Evolutionary conservation across 2,329 filamentous ascomycete species (phyloP).

Genomic region (Didymella keratinophila): DNA sequence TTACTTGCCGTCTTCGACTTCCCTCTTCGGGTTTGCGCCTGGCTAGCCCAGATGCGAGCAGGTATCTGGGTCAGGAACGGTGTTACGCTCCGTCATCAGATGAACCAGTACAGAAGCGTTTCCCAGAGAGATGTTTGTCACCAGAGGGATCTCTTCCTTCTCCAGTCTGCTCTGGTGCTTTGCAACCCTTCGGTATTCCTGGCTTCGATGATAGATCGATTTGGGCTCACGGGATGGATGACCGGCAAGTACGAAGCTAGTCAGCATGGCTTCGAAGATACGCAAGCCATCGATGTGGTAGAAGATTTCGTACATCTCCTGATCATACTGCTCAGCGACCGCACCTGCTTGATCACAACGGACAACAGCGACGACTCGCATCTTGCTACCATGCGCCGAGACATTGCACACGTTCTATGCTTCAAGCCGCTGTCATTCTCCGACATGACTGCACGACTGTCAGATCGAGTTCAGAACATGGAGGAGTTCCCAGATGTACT

Average conservation of each 20-base stretch:
- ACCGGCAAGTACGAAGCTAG: slow-evolving; percentile 77
- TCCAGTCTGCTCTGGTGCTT: slow-evolving; percentile 89
- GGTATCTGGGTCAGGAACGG: slow-evolving; percentile 99
- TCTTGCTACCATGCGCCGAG: slow-evolving; percentile 77
- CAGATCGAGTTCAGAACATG: slow-evolving; percentile 87
- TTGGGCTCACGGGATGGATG: slow-evolving; percentile 87
- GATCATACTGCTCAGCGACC: slow-evolving; percentile 88
- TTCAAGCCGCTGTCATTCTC: slow-evolving; percentile 97
- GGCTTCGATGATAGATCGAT: slow-evolving; percentile 89
- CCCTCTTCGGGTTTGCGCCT: slow-evolving; percentile 90
- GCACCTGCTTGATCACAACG: slow-evolving; percentile 76
- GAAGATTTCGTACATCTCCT: slow-evolving; percentile 96
- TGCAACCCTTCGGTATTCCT: slow-evolving; percentile 85
- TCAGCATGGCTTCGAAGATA: slow-evolving; percentile 77
- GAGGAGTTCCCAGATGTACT: slow-evolving; percentile 87
- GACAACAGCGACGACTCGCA: slow-evolving; percentile 72
- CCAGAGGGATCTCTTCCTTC: slow-evolving; percentile 90
- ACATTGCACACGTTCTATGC: slow-evolving; percentile 92
- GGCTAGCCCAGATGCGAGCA: slow-evolving; percentile 97
- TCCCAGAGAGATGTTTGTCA: slow-evolving; percentile 90
- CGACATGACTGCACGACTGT: slow-evolving; percentile 83
- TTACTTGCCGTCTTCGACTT: slow-evolving; percentile 91
- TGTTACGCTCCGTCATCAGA: slow-evolving; percentile 93
- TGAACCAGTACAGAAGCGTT: slow-evolving; percentile 90
- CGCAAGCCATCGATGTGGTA: slow-evolving; percentile 87